These are phyloP conservation scores for Entomortierella lignicola DNA, from an alignment of 192 early-diverging fungal genomes.

Conservation along the genomic window DNA sequence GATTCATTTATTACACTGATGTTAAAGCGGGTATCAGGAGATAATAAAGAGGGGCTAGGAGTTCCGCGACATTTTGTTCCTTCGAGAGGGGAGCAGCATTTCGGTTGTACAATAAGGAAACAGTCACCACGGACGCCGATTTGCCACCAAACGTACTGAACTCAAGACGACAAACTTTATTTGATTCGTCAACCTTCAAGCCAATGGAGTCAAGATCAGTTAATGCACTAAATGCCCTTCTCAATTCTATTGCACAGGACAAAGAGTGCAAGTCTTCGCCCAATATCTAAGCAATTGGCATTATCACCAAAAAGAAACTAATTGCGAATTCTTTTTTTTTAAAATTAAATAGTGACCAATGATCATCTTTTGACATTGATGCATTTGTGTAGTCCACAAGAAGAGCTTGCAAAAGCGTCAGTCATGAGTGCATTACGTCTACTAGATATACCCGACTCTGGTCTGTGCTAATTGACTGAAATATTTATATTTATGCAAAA, in stretches of 20 bases:
- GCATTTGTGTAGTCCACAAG: constrained; percentile 22
- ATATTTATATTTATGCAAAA: no score
- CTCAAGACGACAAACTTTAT: not conserved
- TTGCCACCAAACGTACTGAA: no score
- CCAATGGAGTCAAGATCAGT: constrained; percentile 14
- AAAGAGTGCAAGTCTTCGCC: constrained; percentile 5
- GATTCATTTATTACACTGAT: no score
- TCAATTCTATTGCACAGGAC: constrained; percentile 9
- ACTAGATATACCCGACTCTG: constrained; percentile 29
- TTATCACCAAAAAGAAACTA: no score
- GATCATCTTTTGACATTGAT: constrained; percentile 33
- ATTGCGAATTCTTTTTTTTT: not conserved
- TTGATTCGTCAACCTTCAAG: no score
- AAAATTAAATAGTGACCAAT: constrained; percentile 23
- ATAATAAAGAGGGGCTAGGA: no score
- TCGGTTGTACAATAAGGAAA: no score
- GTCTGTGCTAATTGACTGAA: constrained; percentile 16
- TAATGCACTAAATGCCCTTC: constrained; percentile 17
- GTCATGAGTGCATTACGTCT: constrained; percentile 45
- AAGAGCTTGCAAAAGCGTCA: constrained; percentile 13
- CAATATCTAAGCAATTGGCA: not conserved
- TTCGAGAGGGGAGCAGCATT: no score
- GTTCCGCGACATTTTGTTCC: no score
- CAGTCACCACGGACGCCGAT: no score
- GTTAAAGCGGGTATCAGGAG: no score